Conservation (phyloP, 495 filamentous ascomycete species). For the Aspergillus affinis region DNA sequence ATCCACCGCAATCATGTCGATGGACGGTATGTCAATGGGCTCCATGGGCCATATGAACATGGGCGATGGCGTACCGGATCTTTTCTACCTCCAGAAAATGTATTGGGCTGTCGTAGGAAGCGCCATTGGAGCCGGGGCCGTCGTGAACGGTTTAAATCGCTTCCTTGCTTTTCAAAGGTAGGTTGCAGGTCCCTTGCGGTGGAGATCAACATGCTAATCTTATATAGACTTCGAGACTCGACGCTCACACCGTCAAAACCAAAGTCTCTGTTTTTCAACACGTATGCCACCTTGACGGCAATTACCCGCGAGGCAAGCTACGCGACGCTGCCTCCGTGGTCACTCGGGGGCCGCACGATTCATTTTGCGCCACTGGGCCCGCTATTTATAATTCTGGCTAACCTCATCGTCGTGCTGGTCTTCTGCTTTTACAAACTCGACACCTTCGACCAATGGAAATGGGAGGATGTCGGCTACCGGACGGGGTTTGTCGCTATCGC, state of each 20-base stretch:
- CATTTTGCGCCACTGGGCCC: conserved; percentile 48
- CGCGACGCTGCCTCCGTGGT: conserved; percentile 56
- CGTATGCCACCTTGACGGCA: conserved; percentile 68
- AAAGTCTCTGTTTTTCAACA: conserved; percentile 50
- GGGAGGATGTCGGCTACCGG: conserved; percentile 74
- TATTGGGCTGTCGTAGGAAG: conserved; percentile 64
- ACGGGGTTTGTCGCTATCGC: conserved; percentile 73
- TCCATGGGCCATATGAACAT: conserved; percentile 45
- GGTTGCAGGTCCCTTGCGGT: background rate
- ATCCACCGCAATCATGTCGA: conserved; percentile 8
- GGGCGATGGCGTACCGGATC: conserved; percentile 45
- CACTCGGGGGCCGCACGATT: conserved; percentile 42
- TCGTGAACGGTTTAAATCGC: conserved; percentile 50
- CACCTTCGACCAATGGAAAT: conserved; percentile 42
- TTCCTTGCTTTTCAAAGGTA: conserved; percentile 51
- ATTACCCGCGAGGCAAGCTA: conserved; percentile 65
- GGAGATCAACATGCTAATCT: background rate
- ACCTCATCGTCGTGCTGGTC: conserved; percentile 39
- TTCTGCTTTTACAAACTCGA: conserved; percentile 46
- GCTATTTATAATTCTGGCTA: conserved; percentile 36
- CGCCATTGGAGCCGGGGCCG: conserved; percentile 49
- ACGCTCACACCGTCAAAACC: conserved; percentile 62
- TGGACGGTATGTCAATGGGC: conserved; percentile 11
- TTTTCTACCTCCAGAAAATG: conserved; percentile 49
- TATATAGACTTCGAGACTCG: conserved; percentile 27